Evolutionary conservation across 495 filamentous ascomycete genomes (phyloP), one percentile per base, ranked within the genome.

Genomic region (Hypoxylon rickii): DNA sequence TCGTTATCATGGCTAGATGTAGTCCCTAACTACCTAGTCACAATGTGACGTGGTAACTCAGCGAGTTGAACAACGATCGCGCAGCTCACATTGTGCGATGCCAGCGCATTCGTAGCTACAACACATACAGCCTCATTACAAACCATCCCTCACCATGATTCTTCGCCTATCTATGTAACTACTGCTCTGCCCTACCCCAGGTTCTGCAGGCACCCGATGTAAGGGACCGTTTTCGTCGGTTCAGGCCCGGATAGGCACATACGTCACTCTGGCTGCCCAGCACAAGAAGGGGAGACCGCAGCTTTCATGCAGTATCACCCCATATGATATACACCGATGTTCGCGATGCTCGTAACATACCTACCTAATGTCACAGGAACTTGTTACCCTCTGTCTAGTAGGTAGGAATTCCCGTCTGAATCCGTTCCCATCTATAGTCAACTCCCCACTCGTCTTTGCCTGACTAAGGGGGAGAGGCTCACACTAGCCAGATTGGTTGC

Each of bases 171-270:
- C 12, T 16, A 33, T 12, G 13, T 33, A 32, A 3, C 29, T 32
- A 17, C 8, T 17, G n/a, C n/a, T 31, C 22, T 21, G 22, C 21
- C 17, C 31, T 44, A 21, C 29, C 33, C 51, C 51, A 41, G 36
- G 16, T 47, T 47, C 51, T 55, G 51, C 22, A 13, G 2, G 24
- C 16, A 26, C 37, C 43, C 51, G 51, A 46, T n/a, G 51, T 47
- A 47, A 47, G 51, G 51, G 51, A 12, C 42, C 18, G 43, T 11
- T 15, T 8, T 33, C 8, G 15, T 39, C 6, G 38, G 21, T 22
- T 10, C 19, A 2, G n/a, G 15, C 10, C 8, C 26, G 36, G 51
- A 26, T 36, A 36, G 17, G 6, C 34, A 12, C 37, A 34, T 52
- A 36, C 29, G 20, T 55, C 26, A 46, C 18, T 38, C 20, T 21